Base-by-base conservation (phyloP, 768 basidiomycete genomes). In the Guyanaporus albipodus region DNA sequence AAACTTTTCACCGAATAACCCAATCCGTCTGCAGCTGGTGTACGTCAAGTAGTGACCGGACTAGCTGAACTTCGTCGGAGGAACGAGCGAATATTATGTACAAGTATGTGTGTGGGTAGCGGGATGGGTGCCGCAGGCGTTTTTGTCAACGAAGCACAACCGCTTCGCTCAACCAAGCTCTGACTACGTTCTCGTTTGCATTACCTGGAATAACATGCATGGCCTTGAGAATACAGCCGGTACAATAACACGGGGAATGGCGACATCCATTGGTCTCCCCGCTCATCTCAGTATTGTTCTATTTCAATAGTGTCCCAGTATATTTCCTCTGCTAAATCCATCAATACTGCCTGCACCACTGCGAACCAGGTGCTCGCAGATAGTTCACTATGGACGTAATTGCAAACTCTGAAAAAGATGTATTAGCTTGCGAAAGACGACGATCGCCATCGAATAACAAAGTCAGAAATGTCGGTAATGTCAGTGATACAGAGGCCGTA, bases 41-140 rank as follows among this genome's bases (percentile, higher is more conserved):
- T 85, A 21, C 82, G 92, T 23, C 91, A 93, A 67, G 81, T 91
- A 19, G 85, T 89, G 2, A 93, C 92, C 3, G 92, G 86, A n/a
- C 75, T 95, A 8, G 81, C 86, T 2, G 83, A 94, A 61, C 75
- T 92, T 29, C 81, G 79, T 56, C 74, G 91, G 33, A 78, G 74
- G 48, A 76, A 83, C 46, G 79, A 77, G 44, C 74, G 77, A 22
- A 60, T 95, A 19, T 74, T 95, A 46, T 87, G 87, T 57, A 93
- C 91, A 3, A 88, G 86, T 47, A 83, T 83, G 82, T 83, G 81
- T 56, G 67, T 88, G 22, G 92, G 92, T 18, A 87, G 85, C 57
- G 91, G 91, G 15, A 91, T 93, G 91, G 91, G 88, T 6, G 87
- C 88, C 14, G 87, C 87, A 1, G 82, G 81, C 4, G 76, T 91